Percentiles rank a stretch among this genome's conserved stretches.
Evolutionary conservation across 2,329 filamentous ascomycete genomes (phyloP).

Genomic region (Cadophora gregata): DNA sequence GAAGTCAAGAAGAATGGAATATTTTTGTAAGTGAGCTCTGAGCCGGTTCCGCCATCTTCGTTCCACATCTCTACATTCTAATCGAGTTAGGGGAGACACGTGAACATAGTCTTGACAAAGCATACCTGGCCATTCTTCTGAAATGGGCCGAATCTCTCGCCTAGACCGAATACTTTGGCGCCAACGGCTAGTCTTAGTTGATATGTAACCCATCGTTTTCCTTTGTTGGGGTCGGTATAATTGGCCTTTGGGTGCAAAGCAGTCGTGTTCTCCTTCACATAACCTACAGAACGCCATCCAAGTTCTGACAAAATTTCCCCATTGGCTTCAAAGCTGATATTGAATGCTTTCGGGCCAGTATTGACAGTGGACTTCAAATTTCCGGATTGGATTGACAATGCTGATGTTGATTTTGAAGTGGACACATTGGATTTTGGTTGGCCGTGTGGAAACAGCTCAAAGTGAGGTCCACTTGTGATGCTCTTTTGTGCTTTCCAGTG

Average conservation of each 20-base stretch:
- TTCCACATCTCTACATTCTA: not conserved
- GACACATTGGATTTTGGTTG: not conserved
- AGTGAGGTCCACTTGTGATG: not conserved
- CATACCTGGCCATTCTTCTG: not conserved
- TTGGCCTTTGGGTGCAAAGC: not conserved
- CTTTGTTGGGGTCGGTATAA: not conserved
- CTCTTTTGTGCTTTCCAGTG: constrained; percentile 3
- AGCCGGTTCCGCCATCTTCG: not conserved
- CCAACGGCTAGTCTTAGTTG: constrained; percentile 1
- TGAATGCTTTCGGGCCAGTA: not conserved
- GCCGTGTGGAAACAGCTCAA: not conserved
- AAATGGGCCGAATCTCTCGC: constrained; percentile 4
- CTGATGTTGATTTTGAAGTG: not conserved
- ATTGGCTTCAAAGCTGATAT: not conserved
- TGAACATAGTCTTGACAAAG: not conserved
- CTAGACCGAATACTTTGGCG: constrained; percentile 6
- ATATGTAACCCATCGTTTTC: constrained; percentile 12
- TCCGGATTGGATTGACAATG: not conserved
- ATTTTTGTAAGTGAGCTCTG: constrained; percentile 13
- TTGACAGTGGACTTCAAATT: not conserved
- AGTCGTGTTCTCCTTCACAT: constrained; percentile 9
- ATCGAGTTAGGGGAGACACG: not conserved
- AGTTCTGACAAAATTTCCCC: constrained; percentile 8
- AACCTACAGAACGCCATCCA: constrained; percentile 3
- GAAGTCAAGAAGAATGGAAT: constrained; percentile 12